Conservation (phyloP, 1,284 basidiomycete genomes). For the Malassezia restricta region DNA sequence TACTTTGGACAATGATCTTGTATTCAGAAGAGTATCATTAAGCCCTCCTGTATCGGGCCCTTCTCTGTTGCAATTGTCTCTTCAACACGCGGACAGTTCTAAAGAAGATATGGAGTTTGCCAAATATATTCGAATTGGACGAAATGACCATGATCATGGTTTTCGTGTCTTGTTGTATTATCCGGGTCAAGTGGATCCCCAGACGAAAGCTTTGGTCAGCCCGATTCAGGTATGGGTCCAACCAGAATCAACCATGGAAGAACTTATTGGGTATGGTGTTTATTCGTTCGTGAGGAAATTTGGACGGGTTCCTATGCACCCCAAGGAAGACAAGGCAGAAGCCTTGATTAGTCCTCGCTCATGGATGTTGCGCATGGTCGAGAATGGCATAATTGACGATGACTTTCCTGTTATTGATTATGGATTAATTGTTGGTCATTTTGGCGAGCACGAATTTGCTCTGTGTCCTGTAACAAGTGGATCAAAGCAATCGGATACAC, state of each 20-base stretch:
- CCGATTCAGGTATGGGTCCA: slow-evolving; percentile 51
- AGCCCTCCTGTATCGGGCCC: too few species aligned
- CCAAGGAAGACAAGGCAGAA: slow-evolving; percentile 52
- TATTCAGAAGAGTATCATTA: too few species aligned
- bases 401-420: slow-evolving; percentile 94
- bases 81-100: neutral
- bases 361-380: slow-evolving; percentile 90
- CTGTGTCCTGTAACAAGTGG: slow-evolving; percentile 50
- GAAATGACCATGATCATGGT: slow-evolving; percentile 30
- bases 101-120: neutral
- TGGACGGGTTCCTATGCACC: slow-evolving; percentile 61
- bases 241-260: slow-evolving; percentile 81
- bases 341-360: slow-evolving; percentile 61
- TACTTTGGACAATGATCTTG: too few species aligned
- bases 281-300: slow-evolving; percentile 69
- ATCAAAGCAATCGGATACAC: neutral
- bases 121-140: neutral
- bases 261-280: slow-evolving; percentile 82
- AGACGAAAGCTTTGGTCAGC: too few species aligned
- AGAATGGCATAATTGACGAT: slow-evolving; percentile 96
- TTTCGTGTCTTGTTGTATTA: slow-evolving; percentile 70
- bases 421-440: slow-evolving; percentile 68
- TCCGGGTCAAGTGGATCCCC: slow-evolving; percentile 49
- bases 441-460: slow-evolving; percentile 82
- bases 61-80: too few species aligned